These are phyloP conservation scores for Pseudogymnoascus sp. DNA, from an alignment of 2,329 filamentous ascomycete species.

Conservation along the genomic window DNA sequence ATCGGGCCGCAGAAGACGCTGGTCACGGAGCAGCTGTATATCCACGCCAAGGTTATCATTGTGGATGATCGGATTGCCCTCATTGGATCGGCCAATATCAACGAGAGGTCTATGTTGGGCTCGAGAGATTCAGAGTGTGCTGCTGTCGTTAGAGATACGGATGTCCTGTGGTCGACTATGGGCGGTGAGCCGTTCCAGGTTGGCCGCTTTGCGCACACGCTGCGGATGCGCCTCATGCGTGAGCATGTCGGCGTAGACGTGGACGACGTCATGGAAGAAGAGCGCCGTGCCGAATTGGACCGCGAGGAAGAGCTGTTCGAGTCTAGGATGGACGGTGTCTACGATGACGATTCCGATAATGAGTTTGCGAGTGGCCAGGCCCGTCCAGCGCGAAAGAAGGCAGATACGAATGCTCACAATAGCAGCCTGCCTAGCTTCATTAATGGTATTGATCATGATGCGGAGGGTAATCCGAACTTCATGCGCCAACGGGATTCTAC, in stretches of 20 bases:
- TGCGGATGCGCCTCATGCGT: conserved; percentile 89
- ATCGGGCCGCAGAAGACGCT: conserved; percentile 75
- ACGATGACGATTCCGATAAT: conserved; percentile 38
- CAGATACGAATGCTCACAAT: conserved; percentile 39
- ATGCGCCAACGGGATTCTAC: conserved; percentile 24
- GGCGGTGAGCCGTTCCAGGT: conserved; percentile 81
- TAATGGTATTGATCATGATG: conserved; percentile 51
- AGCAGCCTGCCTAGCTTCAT: conserved; percentile 63
- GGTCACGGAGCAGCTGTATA: conserved; percentile 94
- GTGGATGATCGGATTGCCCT: conserved; percentile 89
- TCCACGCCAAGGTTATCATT: conserved; percentile 94
- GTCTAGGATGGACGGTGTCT: conserved; percentile 54
- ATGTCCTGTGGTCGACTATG: conserved; percentile 90
- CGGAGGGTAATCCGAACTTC: conserved; percentile 29
- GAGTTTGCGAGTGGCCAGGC: not conserved
- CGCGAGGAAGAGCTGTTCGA: conserved; percentile 44
- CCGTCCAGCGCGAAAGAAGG: conserved; percentile 34
- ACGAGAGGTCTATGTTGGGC: conserved; percentile 92
- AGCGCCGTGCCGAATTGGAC: conserved; percentile 60
- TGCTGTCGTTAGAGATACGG: conserved; percentile 81
- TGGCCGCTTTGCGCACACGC: conserved; percentile 82
- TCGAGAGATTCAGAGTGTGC: conserved; percentile 87
- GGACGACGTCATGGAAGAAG: conserved; percentile 78
- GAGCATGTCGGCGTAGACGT: conserved; percentile 96
- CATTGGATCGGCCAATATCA: conserved; percentile 97